phyloP scores from a whole-genome alignment of 805 yeast genomes.

The Metschnikowia gelsemii region DNA sequence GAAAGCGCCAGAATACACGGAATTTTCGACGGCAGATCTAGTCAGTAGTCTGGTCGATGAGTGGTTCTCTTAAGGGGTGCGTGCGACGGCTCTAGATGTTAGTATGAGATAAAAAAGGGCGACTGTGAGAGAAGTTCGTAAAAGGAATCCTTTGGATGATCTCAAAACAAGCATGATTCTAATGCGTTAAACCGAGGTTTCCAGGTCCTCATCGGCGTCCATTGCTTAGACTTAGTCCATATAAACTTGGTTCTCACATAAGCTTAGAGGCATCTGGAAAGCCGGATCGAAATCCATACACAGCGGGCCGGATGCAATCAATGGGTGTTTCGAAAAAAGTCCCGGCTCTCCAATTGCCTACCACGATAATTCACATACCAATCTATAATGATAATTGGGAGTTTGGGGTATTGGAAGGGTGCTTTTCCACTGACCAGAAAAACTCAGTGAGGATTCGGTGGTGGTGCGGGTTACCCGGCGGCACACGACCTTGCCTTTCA shows the following conservation, averaged over 20 bases:
- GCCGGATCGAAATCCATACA: no score
- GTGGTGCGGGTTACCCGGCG: constrained; percentile 19
- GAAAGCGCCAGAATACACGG: neutral
- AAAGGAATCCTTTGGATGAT: neutral
- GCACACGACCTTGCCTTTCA: constrained; percentile 9
- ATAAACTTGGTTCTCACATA: no score
- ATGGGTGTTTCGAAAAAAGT: neutral
- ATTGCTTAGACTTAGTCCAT: no score
- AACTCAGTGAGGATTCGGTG: constrained; percentile 16
- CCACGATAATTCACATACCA: constrained; percentile 4
- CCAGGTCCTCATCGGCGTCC: no score
- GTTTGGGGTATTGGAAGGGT: constrained; percentile 1
- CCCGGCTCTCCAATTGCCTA: neutral
- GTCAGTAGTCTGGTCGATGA: constrained; percentile 37
- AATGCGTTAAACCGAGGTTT: neutral
- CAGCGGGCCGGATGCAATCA: neutral
- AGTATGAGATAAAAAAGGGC: neutral
- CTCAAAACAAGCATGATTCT: neutral
- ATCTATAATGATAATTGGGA: constrained; percentile 8
- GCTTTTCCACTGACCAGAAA: constrained; percentile 10
- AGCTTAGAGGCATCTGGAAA: no score
- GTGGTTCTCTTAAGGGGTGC: constrained; percentile 7
- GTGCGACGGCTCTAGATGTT: neutral
- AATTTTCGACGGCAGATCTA: constrained; percentile 30
- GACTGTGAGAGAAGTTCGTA: neutral